Evolutionary conservation across 345 rosid species (phyloP), one percentile per base, ranked within the genome.

Genomic region (Eucalyptus dawsonii): DNA sequence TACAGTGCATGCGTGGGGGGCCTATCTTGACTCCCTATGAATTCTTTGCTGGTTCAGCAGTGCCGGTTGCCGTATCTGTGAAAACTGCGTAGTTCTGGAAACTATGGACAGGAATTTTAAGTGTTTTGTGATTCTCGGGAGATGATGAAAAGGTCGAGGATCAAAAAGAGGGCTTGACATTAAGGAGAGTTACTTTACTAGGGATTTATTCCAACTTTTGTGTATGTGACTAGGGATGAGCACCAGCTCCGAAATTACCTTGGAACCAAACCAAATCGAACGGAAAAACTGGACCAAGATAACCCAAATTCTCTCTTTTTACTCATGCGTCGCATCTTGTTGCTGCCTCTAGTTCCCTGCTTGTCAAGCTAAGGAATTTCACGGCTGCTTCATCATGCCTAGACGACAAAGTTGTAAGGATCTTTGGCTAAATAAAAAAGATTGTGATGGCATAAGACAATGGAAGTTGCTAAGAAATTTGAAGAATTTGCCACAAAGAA

Each of bases 141-240:
- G 58, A 11, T 34, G 50, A 22, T 50, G 31, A 90, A 88, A 60
- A 88, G 90, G 65, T 80, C 72, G 40, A 44, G 54, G 91, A 65
- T 89, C 87, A 22, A 92, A 89, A 83, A 44, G 50, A 56, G 42
- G 40, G 54, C 53, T 15, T 80, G 11, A 67, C 42, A 65, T 88
- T 86, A 88, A 88, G 92, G 88, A 69, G 14, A 91, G n/a, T 14
- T 62, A 62, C 72, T 62, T 62, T 14, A 62, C 34, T 62, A 29
- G 72, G 72, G 72, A 62, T n/a, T 29, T 62, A 27, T 62, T 90
- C 50, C 81, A 67, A 45, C n/a, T 62, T 62, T 5, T 27, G 17
- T 62, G 69, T 62, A 29, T 6, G 16, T 13, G n/a, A 88, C 42
- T 67, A 88, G 16, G 45, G 88, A 19, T 29, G 34, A 62, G 34